phyloP scores from a whole-genome alignment of 2,329 filamentous ascomycete species.

The Daldinia eschscholtzii region DNA sequence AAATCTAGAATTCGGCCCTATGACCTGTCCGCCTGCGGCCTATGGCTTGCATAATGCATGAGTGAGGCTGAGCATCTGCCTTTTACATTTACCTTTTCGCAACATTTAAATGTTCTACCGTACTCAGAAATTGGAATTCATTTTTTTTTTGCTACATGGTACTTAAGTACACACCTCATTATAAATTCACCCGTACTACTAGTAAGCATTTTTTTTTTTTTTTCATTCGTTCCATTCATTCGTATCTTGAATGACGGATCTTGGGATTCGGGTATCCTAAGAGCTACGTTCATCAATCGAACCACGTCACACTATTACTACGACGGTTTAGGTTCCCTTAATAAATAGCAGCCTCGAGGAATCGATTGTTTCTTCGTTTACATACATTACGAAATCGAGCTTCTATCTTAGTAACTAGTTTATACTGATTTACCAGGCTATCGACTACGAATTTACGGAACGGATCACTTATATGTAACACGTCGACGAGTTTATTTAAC shows the following conservation, averaged over 20 bases:
- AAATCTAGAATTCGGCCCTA: constrained; percentile 4
- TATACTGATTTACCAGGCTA: too few species aligned
- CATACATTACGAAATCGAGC: background rate
- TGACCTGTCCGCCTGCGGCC: background rate
- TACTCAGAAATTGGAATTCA: background rate
- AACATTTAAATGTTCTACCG: constrained; percentile 17
- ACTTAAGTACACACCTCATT: constrained; percentile 4
- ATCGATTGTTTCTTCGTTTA: background rate
- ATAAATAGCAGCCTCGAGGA: background rate
- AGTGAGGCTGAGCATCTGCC: constrained; percentile 29
- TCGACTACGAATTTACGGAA: background rate
- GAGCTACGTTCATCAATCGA: background rate
- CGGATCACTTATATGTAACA: constrained; percentile 13
- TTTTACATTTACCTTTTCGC: constrained; percentile 7
- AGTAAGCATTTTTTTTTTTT: too few species aligned
- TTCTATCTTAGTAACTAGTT: background rate
- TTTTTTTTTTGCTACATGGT: background rate
- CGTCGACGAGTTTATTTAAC: background rate
- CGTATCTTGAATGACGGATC: background rate
- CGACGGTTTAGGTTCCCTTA: background rate
- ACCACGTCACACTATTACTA: constrained; percentile 1
- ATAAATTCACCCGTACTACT: background rate
- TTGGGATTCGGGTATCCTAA: background rate
- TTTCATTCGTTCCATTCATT: background rate
- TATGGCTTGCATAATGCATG: constrained; percentile 35